Conservation (phyloP, 306 rosid species). For the Sechiopsis laciniata region DNA sequence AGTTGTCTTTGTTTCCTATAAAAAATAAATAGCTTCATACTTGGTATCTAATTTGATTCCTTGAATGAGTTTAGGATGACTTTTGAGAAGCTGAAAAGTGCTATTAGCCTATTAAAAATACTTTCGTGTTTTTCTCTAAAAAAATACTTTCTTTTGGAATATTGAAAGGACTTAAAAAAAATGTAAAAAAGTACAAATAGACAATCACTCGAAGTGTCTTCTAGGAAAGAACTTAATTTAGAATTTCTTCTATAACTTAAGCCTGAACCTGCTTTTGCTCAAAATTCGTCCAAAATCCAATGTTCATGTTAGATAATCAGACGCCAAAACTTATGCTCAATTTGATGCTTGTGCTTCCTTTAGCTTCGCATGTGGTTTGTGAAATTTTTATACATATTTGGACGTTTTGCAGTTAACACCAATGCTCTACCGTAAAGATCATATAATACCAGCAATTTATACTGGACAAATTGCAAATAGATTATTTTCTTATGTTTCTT, state of each 20-base stretch:
- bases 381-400: background rate
- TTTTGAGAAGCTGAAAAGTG: background rate
- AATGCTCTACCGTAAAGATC: background rate
- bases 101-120: background rate
- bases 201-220: background rate
- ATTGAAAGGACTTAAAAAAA: background rate
- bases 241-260: too few relatives aligned
- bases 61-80: background rate
- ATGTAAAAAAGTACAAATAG: background rate
- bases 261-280: too few relatives aligned
- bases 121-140: background rate
- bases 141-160: background rate
- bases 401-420: background rate
- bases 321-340: background rate
- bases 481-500: background rate
- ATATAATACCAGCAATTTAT: background rate
- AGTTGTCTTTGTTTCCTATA: background rate
- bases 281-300: background rate
- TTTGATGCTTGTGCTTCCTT: background rate
- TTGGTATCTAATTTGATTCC: background rate
- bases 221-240: background rate
- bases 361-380: slow-evolving; percentile 4
- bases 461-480: background rate
- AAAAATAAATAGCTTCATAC: background rate
- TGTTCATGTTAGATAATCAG: slow-evolving; percentile 4